Conservation (phyloP, 371 early-diverging fungal genomes). For the Rhizopus sp. region DNA sequence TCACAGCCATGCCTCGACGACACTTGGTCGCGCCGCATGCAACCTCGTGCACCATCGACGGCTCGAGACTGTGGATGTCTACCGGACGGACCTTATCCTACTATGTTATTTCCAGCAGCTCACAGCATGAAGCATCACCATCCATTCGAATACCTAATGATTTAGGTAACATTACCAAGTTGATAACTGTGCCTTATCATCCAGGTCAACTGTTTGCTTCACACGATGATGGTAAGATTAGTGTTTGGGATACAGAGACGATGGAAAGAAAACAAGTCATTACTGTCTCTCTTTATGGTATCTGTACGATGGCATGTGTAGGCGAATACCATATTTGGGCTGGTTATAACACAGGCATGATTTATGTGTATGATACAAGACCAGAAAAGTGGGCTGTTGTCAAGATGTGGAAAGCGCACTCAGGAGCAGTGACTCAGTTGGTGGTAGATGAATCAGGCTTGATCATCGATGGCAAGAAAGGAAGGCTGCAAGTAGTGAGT, state of each 20-base stretch:
- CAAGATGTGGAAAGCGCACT: conserved; percentile 75
- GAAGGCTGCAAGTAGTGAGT: conserved; percentile 57
- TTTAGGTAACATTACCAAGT: conserved; percentile 62
- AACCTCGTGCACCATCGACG: conserved; percentile 47
- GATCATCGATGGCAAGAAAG: conserved; percentile 34
- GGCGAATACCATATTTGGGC: conserved; percentile 76
- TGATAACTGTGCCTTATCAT: conserved; percentile 54
- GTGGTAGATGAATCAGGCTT: conserved; percentile 58
- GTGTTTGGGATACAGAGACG: conserved; percentile 67
- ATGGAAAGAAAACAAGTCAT: conserved; percentile 51
- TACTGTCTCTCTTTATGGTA: conserved; percentile 67
- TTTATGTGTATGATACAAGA: conserved; percentile 72
- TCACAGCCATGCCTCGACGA: conserved; percentile 30
- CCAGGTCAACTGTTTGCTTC: conserved; percentile 61
- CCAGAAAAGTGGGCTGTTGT: conserved; percentile 60
- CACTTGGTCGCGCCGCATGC: conserved; percentile 19
- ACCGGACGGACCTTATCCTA: conserved; percentile 56
- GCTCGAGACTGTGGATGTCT: conserved; percentile 63
- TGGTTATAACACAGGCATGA: conserved; percentile 80
- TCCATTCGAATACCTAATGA: conserved; percentile 50
- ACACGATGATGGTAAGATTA: conserved; percentile 83
- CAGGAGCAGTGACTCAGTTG: conserved; percentile 55
- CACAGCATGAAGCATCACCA: conserved; percentile 8
- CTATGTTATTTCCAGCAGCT: conserved; percentile 31
- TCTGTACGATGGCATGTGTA: conserved; percentile 63